phyloP scores from a whole-genome alignment of 768 basidiomycete genomes.

The Polyporus arcularius region DNA sequence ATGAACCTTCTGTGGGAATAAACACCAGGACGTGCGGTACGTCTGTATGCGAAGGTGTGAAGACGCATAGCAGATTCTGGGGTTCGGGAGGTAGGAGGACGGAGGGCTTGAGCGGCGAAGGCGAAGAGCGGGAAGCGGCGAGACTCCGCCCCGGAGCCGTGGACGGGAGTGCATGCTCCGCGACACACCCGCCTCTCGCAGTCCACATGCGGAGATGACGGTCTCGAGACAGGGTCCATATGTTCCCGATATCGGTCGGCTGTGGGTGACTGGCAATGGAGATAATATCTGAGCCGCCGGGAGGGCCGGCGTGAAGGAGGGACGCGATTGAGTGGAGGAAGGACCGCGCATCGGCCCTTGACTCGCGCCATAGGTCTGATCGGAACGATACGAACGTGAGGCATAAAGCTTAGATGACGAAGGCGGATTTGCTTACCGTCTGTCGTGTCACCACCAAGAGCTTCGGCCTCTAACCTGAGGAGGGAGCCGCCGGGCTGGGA shows the following conservation, averaged over 20 bases:
- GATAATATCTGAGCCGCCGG: slow-evolving; percentile 61
- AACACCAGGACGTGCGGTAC: slow-evolving; percentile 63
- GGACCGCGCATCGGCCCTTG: slow-evolving; percentile 56
- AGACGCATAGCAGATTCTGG: slow-evolving; percentile 66
- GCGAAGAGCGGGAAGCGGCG: slow-evolving; percentile 34
- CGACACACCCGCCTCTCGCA: slow-evolving; percentile 70
- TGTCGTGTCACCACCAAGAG: slow-evolving; percentile 50
- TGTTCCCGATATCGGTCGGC: slow-evolving; percentile 71
- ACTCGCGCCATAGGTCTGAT: slow-evolving; percentile 74
- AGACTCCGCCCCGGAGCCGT: slow-evolving; percentile 34
- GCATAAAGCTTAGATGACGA: slow-evolving; percentile 9
- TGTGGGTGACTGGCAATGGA: slow-evolving; percentile 73
- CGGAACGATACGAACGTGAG: neutral
- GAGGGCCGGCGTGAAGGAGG: slow-evolving; percentile 52
- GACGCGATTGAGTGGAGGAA: slow-evolving; percentile 69
- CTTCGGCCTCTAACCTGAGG: slow-evolving; percentile 69
- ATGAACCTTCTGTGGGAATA: slow-evolving; percentile 64
- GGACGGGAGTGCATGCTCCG: slow-evolving; percentile 54
- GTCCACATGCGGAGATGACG: slow-evolving; percentile 86
- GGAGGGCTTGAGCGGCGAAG: slow-evolving; percentile 39
- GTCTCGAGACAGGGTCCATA: slow-evolving; percentile 89
- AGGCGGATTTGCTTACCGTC: slow-evolving; percentile 52
- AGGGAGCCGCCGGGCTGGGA: slow-evolving; percentile 62
- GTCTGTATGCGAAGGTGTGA: slow-evolving; percentile 53
- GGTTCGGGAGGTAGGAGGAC: slow-evolving; percentile 59